Percentiles rank a stretch among this genome's conserved stretches.
phyloP scores from a whole-genome alignment of 1,284 basidiomycete genomes.

The Pterulicium gracile region DNA sequence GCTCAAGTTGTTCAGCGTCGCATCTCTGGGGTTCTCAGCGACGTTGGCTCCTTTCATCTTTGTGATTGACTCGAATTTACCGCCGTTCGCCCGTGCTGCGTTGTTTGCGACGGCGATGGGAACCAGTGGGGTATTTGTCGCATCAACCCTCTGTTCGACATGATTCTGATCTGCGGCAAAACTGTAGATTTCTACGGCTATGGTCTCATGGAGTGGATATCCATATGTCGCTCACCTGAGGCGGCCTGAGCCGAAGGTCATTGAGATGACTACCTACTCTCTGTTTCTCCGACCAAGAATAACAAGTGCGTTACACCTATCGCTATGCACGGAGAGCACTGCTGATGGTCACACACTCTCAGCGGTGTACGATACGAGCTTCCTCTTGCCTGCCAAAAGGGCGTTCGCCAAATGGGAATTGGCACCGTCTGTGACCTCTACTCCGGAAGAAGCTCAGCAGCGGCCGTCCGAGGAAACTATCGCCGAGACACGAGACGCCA shows the following conservation, averaged over 20 bases:
- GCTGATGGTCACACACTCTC: neutral
- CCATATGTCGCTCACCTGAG: conserved; percentile 41
- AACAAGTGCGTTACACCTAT: conserved; percentile 19
- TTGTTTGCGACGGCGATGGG: conserved; percentile 36
- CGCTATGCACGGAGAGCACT: conserved; percentile 12
- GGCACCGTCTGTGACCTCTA: conserved; percentile 40
- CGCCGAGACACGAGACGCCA: conserved; percentile 57
- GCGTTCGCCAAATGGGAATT: conserved; percentile 80
- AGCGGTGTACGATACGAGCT: conserved; percentile 59
- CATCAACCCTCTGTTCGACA: no score
- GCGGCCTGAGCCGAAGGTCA: conserved; percentile 32
- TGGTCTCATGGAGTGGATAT: conserved; percentile 18
- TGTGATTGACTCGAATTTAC: conserved; percentile 67
- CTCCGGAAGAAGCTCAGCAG: conserved; percentile 22
- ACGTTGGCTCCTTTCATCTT: conserved; percentile 73
- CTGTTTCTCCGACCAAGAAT: conserved; percentile 48
- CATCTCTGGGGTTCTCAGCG: conserved; percentile 64
- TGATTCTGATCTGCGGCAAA: no score
- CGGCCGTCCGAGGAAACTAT: conserved; percentile 57
- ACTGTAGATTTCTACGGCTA: neutral
- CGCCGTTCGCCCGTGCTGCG: conserved; percentile 56
- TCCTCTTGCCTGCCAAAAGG: conserved; percentile 58
- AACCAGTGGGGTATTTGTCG: neutral
- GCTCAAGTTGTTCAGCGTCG: conserved; percentile 76
- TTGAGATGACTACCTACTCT: conserved; percentile 65